Evolutionary conservation across 139 green algal genomes (phyloP).

Genomic region (Picochlorum sp.): DNA sequence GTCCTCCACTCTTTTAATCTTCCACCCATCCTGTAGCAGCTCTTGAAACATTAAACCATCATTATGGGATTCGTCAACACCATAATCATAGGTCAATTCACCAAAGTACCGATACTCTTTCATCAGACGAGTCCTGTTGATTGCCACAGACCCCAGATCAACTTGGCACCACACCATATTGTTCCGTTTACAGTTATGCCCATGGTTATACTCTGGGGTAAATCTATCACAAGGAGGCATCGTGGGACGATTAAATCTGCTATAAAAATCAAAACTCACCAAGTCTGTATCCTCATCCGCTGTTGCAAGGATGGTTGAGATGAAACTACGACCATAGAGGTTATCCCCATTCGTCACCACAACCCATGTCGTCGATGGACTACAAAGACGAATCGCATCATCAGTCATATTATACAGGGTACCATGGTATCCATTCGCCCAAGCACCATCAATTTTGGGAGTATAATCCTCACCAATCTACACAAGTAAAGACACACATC

Average conservation of each 20-base stretch:
- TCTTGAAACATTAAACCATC: conserved; percentile 62
- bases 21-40: conserved; percentile 31
- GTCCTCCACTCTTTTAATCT: conserved; percentile 32
- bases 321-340: conserved; percentile 50
- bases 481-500: neutral
- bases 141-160: conserved; percentile 63
- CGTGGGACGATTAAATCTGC: conserved; percentile 64
- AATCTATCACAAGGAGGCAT: conserved; percentile 61
- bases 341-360: conserved; percentile 81
- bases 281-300: conserved; percentile 29
- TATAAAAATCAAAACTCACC: conserved; percentile 77
- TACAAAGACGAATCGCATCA: conserved; percentile 56
- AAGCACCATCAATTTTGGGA: conserved; percentile 42
- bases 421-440: conserved; percentile 57
- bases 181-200: conserved; percentile 64
- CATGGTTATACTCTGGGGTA: conserved; percentile 8
- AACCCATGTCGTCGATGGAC: conserved; percentile 51
- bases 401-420: conserved; percentile 78
- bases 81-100: conserved; percentile 15
- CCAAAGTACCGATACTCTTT: conserved; percentile 54
- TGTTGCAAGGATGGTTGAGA: conserved; percentile 22
- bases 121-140: conserved; percentile 45
- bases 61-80: conserved; percentile 30
- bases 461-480: conserved; percentile 47
- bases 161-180: conserved; percentile 43